phyloP scores from a whole-genome alignment of 2,329 filamentous ascomycete species.

The Xylaria sp. region DNA sequence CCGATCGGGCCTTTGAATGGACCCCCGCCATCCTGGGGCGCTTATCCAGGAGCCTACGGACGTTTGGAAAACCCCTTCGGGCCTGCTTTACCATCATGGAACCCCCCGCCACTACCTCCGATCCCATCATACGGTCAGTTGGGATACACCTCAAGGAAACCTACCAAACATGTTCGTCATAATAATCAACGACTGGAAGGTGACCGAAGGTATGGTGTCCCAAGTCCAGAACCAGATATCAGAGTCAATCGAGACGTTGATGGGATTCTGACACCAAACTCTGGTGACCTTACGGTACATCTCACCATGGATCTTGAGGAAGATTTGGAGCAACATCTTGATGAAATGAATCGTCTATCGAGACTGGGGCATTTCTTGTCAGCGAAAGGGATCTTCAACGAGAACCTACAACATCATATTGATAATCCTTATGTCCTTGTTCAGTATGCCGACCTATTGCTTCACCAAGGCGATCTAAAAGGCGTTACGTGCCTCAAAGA shows the following conservation, averaged over 20 bases:
- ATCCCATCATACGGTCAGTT: background rate
- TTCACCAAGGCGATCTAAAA: constrained; percentile 46
- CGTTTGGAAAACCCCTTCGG: constrained; percentile 4
- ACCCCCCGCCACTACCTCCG: constrained; percentile 8
- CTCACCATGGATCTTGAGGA: constrained; percentile 41
- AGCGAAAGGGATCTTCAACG: constrained; percentile 39
- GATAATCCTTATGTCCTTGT: constrained; percentile 44
- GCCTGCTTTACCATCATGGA: constrained; percentile 20
- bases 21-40: constrained; percentile 14
- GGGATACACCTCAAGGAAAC: background rate
- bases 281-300: constrained; percentile 40
- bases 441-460: constrained; percentile 46
- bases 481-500: constrained; percentile 34
- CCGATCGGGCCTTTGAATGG: constrained; percentile 16
- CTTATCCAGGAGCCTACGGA: constrained; percentile 19
- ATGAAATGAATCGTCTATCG: constrained; percentile 43
- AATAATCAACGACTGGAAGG: background rate
- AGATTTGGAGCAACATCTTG: constrained; percentile 42
- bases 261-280: constrained; percentile 35
- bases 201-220: background rate
- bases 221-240: background rate
- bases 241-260: constrained; percentile 26
- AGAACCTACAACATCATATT: constrained; percentile 41
- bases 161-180: constrained; percentile 25
- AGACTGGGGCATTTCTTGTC: constrained; percentile 44